Evolutionary conservation across 2,329 filamentous ascomycete species (phyloP).

Genomic region (Cercospora brassicicola): DNA sequence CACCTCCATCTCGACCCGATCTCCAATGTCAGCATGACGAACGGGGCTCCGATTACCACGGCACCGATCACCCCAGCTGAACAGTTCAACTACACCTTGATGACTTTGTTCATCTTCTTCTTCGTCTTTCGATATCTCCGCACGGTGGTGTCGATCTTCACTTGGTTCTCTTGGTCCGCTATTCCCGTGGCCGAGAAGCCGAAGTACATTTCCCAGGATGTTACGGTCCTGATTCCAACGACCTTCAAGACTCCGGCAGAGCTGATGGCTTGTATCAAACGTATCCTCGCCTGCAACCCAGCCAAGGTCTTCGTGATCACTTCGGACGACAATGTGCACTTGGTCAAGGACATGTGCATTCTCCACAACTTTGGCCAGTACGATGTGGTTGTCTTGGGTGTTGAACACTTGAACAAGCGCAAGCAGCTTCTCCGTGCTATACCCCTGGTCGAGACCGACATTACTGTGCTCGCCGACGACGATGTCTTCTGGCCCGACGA

Average conservation of each 20-base stretch:
- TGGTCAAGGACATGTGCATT: conserved; percentile 22
- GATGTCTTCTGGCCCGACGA: conserved; percentile 39
- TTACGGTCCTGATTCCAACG: conserved; percentile 39
- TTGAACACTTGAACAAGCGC: conserved; percentile 39
- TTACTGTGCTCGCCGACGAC: conserved; percentile 41
- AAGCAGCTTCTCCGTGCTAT: conserved; percentile 38
- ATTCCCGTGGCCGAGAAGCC: conserved; percentile 31
- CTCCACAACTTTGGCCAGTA: conserved; percentile 12
- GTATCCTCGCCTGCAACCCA: conserved; percentile 32
- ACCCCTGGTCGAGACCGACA: conserved; percentile 30
- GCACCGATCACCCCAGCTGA: background rate
- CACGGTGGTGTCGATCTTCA: conserved; percentile 34
- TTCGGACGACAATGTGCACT: conserved; percentile 26
- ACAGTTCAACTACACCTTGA: background rate
- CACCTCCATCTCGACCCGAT: background rate
- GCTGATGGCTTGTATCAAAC: conserved; percentile 33
- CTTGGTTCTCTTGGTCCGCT: conserved; percentile 34
- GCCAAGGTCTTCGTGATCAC: conserved; percentile 36
- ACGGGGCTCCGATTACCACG: background rate
- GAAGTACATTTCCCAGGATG: conserved; percentile 31
- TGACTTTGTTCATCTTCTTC: conserved; percentile 21
- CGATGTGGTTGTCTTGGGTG: conserved; percentile 36
- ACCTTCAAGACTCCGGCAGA: conserved; percentile 37
- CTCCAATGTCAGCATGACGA: background rate
- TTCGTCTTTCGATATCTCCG: conserved; percentile 34